Evolutionary conservation across 352 stramenopile species (phyloP).

Genomic region (Phytophthora fragariae): DNA sequence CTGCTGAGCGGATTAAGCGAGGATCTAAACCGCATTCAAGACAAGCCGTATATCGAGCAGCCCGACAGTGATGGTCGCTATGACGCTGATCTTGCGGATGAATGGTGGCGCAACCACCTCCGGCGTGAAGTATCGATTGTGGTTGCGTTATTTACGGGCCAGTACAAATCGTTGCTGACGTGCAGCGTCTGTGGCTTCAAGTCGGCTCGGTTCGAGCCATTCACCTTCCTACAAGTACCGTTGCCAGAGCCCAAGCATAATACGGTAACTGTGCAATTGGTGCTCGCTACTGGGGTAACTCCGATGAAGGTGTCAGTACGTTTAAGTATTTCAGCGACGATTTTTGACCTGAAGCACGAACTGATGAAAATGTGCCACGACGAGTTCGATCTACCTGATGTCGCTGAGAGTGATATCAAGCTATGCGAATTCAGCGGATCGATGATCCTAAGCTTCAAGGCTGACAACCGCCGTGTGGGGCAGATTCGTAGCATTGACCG

Average conservation of each 20-base stretch:
- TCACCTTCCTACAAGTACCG: conserved; percentile 91
- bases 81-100: conserved; percentile 97
- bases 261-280: conserved; percentile 83
- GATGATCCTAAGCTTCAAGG: conserved; percentile 91
- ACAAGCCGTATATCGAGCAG: conserved; percentile 98
- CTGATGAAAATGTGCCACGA: conserved; percentile 82
- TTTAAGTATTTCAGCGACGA: conserved; percentile 81
- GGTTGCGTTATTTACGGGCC: conserved; percentile 98
- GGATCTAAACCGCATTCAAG: conserved; percentile 97
- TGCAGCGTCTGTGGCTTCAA: conserved; percentile 97
- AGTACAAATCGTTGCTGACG: conserved; percentile 98
- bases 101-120: conserved; percentile 99
- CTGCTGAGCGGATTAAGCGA: conserved; percentile 98
- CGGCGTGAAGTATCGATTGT: conserved; percentile 98
- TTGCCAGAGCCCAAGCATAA: conserved; percentile 89
- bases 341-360: conserved; percentile 89
- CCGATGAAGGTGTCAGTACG: conserved; percentile 86
- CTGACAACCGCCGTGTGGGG: conserved; percentile 81
- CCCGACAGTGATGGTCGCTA: conserved; percentile 97
- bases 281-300: conserved; percentile 73
- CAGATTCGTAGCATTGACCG: conserved; percentile 90
- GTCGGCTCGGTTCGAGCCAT: conserved; percentile 93
- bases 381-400: conserved; percentile 70
- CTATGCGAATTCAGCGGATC: conserved; percentile 87
- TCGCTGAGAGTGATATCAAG: conserved; percentile 85